A percentile compares a stretch with the other conserved stretches of the same genome.
Conservation (phyloP, 805 yeast genomes). For the Pichia rugopelliculosa region DNA sequence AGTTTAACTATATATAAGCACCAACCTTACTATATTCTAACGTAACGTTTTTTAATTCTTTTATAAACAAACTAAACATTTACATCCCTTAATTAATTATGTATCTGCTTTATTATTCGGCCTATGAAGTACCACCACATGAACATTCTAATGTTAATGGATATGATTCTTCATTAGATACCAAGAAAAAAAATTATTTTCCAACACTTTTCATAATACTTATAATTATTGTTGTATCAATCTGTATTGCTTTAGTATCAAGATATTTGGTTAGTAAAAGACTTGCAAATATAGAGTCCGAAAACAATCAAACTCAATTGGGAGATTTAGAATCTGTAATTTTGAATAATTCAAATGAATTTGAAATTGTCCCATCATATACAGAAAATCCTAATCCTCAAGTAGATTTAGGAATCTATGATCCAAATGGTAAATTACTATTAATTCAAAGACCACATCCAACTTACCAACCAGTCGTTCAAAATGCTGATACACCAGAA, state of each 20-base stretch:
- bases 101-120: background rate
- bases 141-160: background rate
- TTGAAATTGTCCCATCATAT: slow-evolving; percentile 50
- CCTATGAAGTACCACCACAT: background rate
- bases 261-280: background rate
- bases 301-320: background rate
- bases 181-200: background rate
- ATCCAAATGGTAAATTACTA: slow-evolving; percentile 45
- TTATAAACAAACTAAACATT: no score
- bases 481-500: background rate
- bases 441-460: background rate
- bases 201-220: background rate
- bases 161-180: background rate
- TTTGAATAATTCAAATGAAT: background rate
- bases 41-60: no score
- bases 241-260: background rate
- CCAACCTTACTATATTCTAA: no score
- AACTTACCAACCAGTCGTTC: background rate
- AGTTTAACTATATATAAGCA: background rate
- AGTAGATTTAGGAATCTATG: slow-evolving; percentile 70
- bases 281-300: background rate
- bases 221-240: background rate
- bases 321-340: background rate
- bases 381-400: slow-evolving; percentile 57
- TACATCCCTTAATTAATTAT: no score